Conservation (phyloP, 2,329 filamentous ascomycete species). For the Lachnum nothofagi region DNA sequence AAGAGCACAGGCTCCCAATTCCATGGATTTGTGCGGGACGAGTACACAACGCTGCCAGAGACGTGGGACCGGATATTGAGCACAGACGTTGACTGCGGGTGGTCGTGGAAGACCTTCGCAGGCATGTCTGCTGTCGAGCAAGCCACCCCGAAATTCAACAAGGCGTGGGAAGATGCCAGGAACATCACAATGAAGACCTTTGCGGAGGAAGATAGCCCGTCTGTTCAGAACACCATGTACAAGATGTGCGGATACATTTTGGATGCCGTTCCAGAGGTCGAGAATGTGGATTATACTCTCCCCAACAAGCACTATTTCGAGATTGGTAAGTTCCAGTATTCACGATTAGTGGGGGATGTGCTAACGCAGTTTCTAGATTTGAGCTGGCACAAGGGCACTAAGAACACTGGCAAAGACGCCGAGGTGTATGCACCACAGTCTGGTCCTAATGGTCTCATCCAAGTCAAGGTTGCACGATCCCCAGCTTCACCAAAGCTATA, state of each 20-base stretch:
- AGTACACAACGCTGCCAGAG: constrained; percentile 85
- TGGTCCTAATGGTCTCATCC: constrained; percentile 90
- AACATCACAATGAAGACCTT: constrained; percentile 87
- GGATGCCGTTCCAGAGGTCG: constrained; percentile 64
- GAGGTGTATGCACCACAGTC: constrained; percentile 93
- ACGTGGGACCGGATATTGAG: constrained; percentile 93
- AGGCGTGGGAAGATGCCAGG: constrained; percentile 71
- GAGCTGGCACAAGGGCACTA: constrained; percentile 90
- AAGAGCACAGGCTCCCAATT: constrained; percentile 97
- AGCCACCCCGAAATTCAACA: constrained; percentile 64
- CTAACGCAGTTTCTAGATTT: constrained; percentile 63
- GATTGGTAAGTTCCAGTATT: constrained; percentile 58
- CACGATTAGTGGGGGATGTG: constrained; percentile 10
- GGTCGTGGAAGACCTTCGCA: constrained; percentile 75
- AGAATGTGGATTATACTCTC: constrained; percentile 72
- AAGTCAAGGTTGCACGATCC: constrained; percentile 72
- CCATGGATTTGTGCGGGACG: constrained; percentile 87
- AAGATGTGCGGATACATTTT: constrained; percentile 93
- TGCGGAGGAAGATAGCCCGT: constrained; percentile 82
- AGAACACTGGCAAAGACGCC: constrained; percentile 93
- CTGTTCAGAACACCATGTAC: constrained; percentile 97
- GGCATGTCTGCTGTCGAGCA: constrained; percentile 62
- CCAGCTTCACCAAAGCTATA: constrained; percentile 26
- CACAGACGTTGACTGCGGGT: constrained; percentile 82
- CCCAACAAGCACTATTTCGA: constrained; percentile 99